These are phyloP conservation scores for Epichloe amarillans DNA, from an alignment of 2,329 filamentous ascomycete species.

Conservation along the genomic window DNA sequence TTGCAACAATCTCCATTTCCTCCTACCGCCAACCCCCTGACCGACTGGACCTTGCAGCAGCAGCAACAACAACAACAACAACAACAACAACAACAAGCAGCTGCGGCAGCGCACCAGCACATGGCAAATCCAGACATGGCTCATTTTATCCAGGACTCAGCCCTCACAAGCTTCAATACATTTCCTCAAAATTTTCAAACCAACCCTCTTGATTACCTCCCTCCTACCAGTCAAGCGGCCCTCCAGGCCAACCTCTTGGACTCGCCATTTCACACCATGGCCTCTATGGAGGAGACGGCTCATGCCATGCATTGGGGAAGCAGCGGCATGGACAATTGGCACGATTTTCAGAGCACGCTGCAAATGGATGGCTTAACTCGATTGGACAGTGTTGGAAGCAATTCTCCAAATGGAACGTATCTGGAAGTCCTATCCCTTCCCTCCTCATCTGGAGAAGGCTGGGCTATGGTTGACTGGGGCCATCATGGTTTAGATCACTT, in stretches of 20 bases:
- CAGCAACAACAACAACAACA: constrained; percentile 34
- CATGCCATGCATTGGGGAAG: constrained; percentile 46
- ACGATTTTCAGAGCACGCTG: constrained; percentile 56
- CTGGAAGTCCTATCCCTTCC: constrained; percentile 75
- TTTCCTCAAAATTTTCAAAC: constrained; percentile 40
- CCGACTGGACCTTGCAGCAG: constrained; percentile 49
- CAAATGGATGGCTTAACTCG: constrained; percentile 38
- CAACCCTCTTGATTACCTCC: constrained; percentile 47
- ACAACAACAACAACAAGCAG: constrained; percentile 28
- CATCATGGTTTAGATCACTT: constrained; percentile 54
- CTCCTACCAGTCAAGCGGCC: constrained; percentile 47
- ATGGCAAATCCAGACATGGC: constrained; percentile 33
- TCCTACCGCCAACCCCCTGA: constrained; percentile 35
- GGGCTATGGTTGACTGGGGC: constrained; percentile 67
- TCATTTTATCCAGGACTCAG: constrained; percentile 42
- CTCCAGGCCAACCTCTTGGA: constrained; percentile 52
- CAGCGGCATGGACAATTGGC: constrained; percentile 58
- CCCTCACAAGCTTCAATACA: constrained; percentile 41
- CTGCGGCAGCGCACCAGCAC: constrained; percentile 22
- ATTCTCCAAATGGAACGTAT: constrained; percentile 41
- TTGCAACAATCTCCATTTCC: constrained; percentile 43
- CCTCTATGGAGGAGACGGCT: constrained; percentile 40
- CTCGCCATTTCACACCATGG: constrained; percentile 45
- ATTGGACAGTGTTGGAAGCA: constrained; percentile 30
- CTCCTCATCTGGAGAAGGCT: constrained; percentile 74